Conservation (phyloP, 2,329 filamentous ascomycete genomes). For the Alternaria arbusti region DNA sequence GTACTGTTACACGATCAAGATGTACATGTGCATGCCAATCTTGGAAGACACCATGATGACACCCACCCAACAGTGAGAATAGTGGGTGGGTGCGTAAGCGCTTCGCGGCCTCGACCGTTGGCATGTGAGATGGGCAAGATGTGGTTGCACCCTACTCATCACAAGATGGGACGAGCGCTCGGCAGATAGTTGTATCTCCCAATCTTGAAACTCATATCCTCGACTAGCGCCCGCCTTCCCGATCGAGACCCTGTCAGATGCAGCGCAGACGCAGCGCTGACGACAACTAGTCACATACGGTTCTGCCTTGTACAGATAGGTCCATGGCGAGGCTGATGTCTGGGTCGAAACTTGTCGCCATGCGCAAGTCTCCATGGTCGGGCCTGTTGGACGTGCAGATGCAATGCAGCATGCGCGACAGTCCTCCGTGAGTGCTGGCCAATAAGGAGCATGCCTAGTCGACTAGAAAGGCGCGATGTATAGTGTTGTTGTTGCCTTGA, state of each 20-base stretch:
- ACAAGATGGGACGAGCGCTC: not conserved
- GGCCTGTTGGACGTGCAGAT: slow-evolving; percentile 21
- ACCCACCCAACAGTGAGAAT: not conserved
- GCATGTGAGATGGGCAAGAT: not conserved
- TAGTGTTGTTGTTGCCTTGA: slow-evolving; percentile 17
- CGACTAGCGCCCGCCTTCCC: not conserved
- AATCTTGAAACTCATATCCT: not conserved
- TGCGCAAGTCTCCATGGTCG: slow-evolving; percentile 17
- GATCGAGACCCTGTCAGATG: slow-evolving; percentile 8
- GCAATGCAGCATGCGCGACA: slow-evolving; percentile 15
- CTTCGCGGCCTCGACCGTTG: not conserved
- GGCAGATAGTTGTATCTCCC: not conserved
- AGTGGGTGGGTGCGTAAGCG: not conserved
- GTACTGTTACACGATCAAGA: not conserved
- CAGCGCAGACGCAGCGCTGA: slow-evolving; percentile 26
- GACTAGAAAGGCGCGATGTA: slow-evolving; percentile 21
- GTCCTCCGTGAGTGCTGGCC: slow-evolving; percentile 21
- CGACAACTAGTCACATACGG: slow-evolving; percentile 25
- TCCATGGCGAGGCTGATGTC: slow-evolving; percentile 20
- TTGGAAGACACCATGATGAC: not conserved
- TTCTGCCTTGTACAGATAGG: slow-evolving; percentile 27
- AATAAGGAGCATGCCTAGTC: slow-evolving; percentile 19
- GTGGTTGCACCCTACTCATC: not conserved
- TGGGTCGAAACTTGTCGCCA: slow-evolving; percentile 17
- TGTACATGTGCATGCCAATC: not conserved